Percentiles rank a stretch among this genome's conserved stretches.
Evolutionary conservation across 192 early-diverging fungal genomes (phyloP).

Genomic region (Entophlyctis luteolus): DNA sequence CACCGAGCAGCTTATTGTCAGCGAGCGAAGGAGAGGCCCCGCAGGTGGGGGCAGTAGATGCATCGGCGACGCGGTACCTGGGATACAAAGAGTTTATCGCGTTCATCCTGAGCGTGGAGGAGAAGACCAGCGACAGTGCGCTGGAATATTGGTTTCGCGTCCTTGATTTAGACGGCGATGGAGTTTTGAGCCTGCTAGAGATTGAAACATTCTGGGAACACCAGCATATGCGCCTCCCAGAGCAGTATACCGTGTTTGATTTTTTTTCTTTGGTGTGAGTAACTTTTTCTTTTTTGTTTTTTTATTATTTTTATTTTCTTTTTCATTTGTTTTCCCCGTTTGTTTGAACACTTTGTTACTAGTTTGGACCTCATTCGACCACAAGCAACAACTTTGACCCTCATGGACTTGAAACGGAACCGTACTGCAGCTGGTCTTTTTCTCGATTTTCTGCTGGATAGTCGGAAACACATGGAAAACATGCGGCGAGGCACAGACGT

Average conservation of each 20-base stretch:
- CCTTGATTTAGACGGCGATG: conserved; percentile 84
- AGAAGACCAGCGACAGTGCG: conserved; percentile 65
- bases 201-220: conserved; percentile 80
- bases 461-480: conserved; percentile 41
- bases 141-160: conserved; percentile 84
- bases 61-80: conserved; percentile 40
- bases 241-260: conserved; percentile 44
- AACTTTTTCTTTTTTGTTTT: not conserved
- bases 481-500: conserved; percentile 35
- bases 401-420: conserved; percentile 43
- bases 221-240: conserved; percentile 49
- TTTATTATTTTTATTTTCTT: not conserved
- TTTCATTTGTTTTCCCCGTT: not conserved
- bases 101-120: conserved; percentile 73
- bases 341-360: not conserved
- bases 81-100: conserved; percentile 75
- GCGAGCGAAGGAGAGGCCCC: conserved; percentile 6
- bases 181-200: conserved; percentile 73
- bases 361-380: conserved; percentile 44
- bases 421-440: conserved; percentile 32
- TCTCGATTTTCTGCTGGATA: conserved; percentile 48
- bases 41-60: no score
- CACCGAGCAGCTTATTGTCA: not conserved
- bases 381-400: conserved; percentile 27
- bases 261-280: conserved; percentile 46